Conservation (phyloP, 345 rosid species). For the Arabis hirsuta region DNA sequence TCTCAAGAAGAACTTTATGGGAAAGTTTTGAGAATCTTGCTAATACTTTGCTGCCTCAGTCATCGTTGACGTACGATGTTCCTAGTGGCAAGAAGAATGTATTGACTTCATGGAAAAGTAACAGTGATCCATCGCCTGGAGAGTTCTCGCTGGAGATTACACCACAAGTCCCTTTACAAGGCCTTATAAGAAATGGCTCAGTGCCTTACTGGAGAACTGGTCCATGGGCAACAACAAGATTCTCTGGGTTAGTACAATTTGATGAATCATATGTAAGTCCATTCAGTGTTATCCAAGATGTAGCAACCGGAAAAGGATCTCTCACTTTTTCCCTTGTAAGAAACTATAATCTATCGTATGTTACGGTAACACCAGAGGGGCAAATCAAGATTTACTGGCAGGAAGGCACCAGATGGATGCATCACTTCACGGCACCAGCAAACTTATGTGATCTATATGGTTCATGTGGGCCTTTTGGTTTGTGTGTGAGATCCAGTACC, state of each 20-base stretch:
- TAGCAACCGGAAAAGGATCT: slow-evolving; percentile 35
- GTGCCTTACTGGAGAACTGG: slow-evolving; percentile 42
- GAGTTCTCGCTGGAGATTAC: slow-evolving; percentile 37
- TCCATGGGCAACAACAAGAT: slow-evolving; percentile 42
- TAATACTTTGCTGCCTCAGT: slow-evolving; percentile 38
- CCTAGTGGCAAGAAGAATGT: slow-evolving; percentile 25
- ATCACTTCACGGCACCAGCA: slow-evolving; percentile 30
- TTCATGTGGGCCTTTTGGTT: slow-evolving; percentile 43
- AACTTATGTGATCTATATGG: slow-evolving; percentile 38
- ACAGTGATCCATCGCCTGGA: slow-evolving; percentile 35
- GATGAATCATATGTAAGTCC: slow-evolving; percentile 39
- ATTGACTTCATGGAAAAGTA: slow-evolving; percentile 39
- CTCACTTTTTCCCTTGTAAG: slow-evolving; percentile 24
- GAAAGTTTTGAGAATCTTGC: slow-evolving; percentile 42
- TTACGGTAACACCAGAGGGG: slow-evolving; percentile 36
- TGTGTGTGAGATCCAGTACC: slow-evolving; percentile 33
- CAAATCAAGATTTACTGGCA: slow-evolving; percentile 33
- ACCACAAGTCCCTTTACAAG: slow-evolving; percentile 38
- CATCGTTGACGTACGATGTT: slow-evolving; percentile 36
- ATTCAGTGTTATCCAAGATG: slow-evolving; percentile 36
- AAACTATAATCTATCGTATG: slow-evolving; percentile 31
- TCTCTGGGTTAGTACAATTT: slow-evolving; percentile 26
- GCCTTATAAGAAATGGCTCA: slow-evolving; percentile 24
- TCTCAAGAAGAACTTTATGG: slow-evolving; percentile 29
- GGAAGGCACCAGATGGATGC: slow-evolving; percentile 26